These are phyloP conservation scores for Boletus subcaerulescens DNA, from an alignment of 768 basidiomycete species.

Conservation along the genomic window DNA sequence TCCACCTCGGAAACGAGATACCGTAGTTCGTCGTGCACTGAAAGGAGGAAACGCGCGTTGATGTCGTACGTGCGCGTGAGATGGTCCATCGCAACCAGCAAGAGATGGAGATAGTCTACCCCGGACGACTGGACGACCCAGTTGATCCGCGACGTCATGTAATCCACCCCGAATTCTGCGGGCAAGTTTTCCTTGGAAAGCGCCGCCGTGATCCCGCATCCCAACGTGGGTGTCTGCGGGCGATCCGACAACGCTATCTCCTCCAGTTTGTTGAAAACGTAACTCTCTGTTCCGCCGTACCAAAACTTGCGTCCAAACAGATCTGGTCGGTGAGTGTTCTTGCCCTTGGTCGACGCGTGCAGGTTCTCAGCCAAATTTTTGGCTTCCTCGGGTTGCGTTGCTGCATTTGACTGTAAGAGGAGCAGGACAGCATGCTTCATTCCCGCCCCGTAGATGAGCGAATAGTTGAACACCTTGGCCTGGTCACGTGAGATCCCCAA, in stretches of 20 bases:
- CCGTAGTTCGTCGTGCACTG: slow-evolving; percentile 95
- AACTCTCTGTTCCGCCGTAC: slow-evolving; percentile 96
- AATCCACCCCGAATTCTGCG: slow-evolving; percentile 76
- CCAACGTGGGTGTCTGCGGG: slow-evolving; percentile 90
- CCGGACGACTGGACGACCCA: slow-evolving; percentile 99
- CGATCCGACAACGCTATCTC: slow-evolving; percentile 84
- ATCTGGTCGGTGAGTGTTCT: slow-evolving; percentile 72
- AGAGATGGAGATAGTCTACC: slow-evolving; percentile 95
- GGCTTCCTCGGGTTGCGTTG: slow-evolving; percentile 75
- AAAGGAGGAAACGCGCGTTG: slow-evolving; percentile 89
- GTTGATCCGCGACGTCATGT: slow-evolving; percentile 95
- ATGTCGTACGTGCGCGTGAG: slow-evolving; percentile 80
- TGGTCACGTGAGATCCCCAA: slow-evolving; percentile 90
- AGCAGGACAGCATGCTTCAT: slow-evolving; percentile 90
- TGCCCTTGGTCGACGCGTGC: slow-evolving; percentile 92
- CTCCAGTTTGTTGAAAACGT: slow-evolving; percentile 96
- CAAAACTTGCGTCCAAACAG: slow-evolving; percentile 85
- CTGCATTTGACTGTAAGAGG: slow-evolving; percentile 79
- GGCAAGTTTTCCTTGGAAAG: slow-evolving; percentile 89
- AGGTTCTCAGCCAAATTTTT: slow-evolving; percentile 77
- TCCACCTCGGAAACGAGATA: slow-evolving; percentile 90
- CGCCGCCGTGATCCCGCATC: slow-evolving; percentile 91
- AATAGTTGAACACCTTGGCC: slow-evolving; percentile 99
- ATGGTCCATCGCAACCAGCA: slow-evolving; percentile 93
- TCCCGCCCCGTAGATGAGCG: slow-evolving; percentile 97